A percentile compares a stretch with the other conserved stretches of the same genome.
Conservation (phyloP, 352 stramenopile species). For the Phytophthora boehmeriae region DNA sequence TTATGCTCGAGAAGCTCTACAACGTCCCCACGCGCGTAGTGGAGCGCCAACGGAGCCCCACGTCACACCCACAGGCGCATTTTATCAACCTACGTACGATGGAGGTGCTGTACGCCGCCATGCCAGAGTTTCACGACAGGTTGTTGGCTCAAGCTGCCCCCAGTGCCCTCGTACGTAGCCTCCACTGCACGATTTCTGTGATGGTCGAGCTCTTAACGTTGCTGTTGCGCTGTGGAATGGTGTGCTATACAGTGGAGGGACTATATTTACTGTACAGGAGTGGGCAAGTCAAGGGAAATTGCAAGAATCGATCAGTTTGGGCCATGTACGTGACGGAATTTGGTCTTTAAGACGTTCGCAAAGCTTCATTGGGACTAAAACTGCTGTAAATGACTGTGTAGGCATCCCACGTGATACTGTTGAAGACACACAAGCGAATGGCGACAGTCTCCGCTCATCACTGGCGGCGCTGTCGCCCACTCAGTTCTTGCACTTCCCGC, state of each 20-base stretch:
- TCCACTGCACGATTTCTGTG: too few relatives aligned
- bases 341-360: not conserved
- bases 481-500: conserved; percentile 86
- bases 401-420: conserved; percentile 49
- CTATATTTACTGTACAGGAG: conserved; percentile 84
- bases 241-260: conserved; percentile 68
- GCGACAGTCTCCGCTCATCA: conserved; percentile 41
- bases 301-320: conserved; percentile 85
- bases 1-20: conserved; percentile 76
- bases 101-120: conserved; percentile 89
- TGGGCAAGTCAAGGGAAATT: conserved; percentile 70
- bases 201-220: not conserved
- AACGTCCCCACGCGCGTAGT: conserved; percentile 72
- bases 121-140: conserved; percentile 76
- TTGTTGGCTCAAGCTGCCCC: conserved; percentile 65
- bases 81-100: conserved; percentile 95
- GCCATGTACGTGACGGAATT: conserved; percentile 49
- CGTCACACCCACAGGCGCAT: conserved; percentile 93
- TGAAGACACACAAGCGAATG: conserved; percentile 18
- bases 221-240: conserved; percentile 11
- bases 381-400: conserved; percentile 16
- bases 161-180: conserved; percentile 53
- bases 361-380: conserved; percentile 12
- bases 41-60: conserved; percentile 76
- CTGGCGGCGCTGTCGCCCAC: conserved; percentile 66